A percentile compares a stretch with the other conserved stretches of the same genome.
These are phyloP conservation scores for Russula earlei DNA, from an alignment of 768 basidiomycete genomes.

Conservation along the genomic window DNA sequence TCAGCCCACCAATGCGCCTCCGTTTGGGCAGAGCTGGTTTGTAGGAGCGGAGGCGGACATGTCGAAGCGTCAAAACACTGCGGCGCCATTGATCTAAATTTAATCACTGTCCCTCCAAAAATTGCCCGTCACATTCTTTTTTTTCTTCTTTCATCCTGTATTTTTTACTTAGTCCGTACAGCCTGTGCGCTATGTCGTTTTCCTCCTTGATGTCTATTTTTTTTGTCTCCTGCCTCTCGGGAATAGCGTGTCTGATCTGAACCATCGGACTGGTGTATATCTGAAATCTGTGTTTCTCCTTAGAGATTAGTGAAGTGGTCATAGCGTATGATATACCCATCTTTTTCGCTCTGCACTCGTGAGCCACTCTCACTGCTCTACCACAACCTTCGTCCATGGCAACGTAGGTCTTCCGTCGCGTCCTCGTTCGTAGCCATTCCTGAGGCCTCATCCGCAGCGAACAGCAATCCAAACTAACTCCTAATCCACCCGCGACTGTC, in stretches of 20 bases:
- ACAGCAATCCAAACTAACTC: not conserved
- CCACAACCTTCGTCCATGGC: not conserved
- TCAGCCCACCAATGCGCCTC: conserved; percentile 15
- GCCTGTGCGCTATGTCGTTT: not conserved
- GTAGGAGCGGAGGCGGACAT: conserved; percentile 16
- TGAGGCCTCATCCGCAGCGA: not conserved
- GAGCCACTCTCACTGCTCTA: too few relatives aligned
- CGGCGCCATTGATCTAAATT: conserved; percentile 41
- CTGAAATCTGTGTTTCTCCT: not conserved
- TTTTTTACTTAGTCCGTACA: not conserved
- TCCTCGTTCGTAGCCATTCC: not conserved
- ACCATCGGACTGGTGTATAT: not conserved
- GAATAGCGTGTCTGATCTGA: not conserved
- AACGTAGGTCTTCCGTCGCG: conserved; percentile 5
- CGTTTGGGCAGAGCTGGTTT: conserved; percentile 20
- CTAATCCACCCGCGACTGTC: conserved; percentile 26
- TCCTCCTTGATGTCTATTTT: not conserved
- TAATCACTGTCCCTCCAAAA: not conserved
- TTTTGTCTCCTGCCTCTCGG: too few relatives aligned
- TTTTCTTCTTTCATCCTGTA: not conserved
- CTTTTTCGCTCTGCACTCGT: too few relatives aligned
- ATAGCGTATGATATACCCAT: too few relatives aligned
- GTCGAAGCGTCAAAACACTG: conserved; percentile 31
- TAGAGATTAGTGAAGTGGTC: too few relatives aligned
- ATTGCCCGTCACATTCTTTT: too few relatives aligned